Conservation (phyloP, 1,139 yeast genomes). For the Pichia sp. region DNA sequence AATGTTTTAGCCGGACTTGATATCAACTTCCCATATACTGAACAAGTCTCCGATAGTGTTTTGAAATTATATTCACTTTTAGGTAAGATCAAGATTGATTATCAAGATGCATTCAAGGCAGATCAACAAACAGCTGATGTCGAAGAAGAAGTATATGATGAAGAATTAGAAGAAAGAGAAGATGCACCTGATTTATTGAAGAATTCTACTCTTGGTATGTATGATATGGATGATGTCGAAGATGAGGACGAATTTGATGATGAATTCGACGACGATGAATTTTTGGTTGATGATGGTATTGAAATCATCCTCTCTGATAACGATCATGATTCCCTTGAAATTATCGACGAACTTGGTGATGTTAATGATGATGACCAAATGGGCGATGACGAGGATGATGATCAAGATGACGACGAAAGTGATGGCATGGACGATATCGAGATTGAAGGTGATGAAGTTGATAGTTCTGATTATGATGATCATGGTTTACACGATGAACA, state of each 20-base stretch:
- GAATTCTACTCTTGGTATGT: constrained; percentile 93
- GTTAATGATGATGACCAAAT: constrained; percentile 2
- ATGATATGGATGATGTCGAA: constrained; percentile 76
- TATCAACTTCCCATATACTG: constrained; percentile 66
- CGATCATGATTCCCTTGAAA: constrained; percentile 41
- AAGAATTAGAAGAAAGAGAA: constrained; percentile 51
- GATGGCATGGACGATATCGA: constrained; percentile 43
- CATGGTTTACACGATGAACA: constrained; percentile 9
- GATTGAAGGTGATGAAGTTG: constrained; percentile 60
- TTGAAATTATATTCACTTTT: constrained; percentile 61
- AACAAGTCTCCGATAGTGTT: constrained; percentile 54
- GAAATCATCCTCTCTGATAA: constrained; percentile 42
- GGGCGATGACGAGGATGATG: constrained; percentile 22
- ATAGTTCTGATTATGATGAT: constrained; percentile 18
- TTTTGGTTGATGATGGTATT: constrained; percentile 21
- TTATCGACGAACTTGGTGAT: constrained; percentile 4
- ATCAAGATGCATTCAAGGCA: constrained; percentile 55
- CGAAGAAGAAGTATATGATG: constrained; percentile 70
- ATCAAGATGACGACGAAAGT: constrained; percentile 17
- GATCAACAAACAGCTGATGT: constrained; percentile 47
- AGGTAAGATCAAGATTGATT: constrained; percentile 59
- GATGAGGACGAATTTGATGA: constrained; percentile 50
- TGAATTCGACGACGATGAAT: constrained; percentile 38
- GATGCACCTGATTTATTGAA: constrained; percentile 83
- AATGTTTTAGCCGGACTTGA: constrained; percentile 62